Evolutionary conservation across 2,329 filamentous ascomycete genomes (phyloP).

Genomic region (Nothophoma quercina): DNA sequence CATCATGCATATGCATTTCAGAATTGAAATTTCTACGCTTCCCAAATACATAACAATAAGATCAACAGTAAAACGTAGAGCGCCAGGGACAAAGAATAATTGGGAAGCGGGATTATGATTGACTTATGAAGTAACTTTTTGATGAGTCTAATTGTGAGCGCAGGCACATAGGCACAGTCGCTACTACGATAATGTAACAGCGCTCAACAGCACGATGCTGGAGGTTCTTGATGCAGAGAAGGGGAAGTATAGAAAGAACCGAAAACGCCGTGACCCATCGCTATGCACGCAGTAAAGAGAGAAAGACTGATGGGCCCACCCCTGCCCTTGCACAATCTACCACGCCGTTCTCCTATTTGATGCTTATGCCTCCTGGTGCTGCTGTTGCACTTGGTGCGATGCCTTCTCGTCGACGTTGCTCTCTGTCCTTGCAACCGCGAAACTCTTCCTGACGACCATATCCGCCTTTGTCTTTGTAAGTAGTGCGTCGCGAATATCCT

Average conservation of each 20-base stretch:
- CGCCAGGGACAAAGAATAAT: background rate
- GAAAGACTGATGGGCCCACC: constrained; percentile 3
- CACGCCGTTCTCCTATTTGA: background rate
- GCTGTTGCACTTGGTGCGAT: constrained; percentile 23
- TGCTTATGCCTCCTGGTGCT: constrained; percentile 17
- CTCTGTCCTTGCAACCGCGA: constrained; percentile 25
- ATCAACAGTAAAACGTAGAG: no score
- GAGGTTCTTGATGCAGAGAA: background rate
- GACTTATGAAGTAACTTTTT: constrained; percentile 15
- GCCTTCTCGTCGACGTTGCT: constrained; percentile 35
- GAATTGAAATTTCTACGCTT: no score
- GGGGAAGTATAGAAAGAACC: background rate
- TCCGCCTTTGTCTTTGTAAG: constrained; percentile 52
- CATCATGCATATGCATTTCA: no score
- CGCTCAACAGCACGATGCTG: constrained; percentile 7
- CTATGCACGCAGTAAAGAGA: constrained; percentile 21
- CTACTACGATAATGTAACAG: constrained; percentile 3
- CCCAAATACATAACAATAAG: no score
- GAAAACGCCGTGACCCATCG: constrained; percentile 14
- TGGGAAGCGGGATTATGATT: background rate
- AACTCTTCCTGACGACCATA: constrained; percentile 44
- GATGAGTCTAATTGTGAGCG: constrained; percentile 6
- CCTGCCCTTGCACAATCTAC: constrained; percentile 9
- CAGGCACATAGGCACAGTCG: constrained; percentile 10
- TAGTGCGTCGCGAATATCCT: constrained; percentile 54